Evolutionary conservation across 2,329 filamentous ascomycete genomes (phyloP).

Genomic region (Thielaviopsis musarum): DNA sequence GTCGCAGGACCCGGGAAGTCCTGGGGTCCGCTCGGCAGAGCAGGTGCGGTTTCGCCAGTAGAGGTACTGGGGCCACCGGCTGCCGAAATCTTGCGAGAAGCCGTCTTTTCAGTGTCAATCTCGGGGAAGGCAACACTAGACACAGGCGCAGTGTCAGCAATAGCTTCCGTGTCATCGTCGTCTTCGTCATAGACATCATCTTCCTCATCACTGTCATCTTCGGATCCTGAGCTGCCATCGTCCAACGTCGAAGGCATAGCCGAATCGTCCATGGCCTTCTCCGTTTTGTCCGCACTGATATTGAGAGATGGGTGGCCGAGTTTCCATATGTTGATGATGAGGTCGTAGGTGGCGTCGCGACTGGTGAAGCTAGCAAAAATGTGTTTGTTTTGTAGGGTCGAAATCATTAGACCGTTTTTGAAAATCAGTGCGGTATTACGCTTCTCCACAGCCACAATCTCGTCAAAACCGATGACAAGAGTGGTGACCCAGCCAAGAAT

Average conservation of each 20-base stretch:
- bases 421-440: slow-evolving; percentile 89
- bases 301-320: slow-evolving; percentile 83
- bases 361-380: slow-evolving; percentile 91
- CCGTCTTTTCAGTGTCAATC: slow-evolving; percentile 41
- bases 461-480: slow-evolving; percentile 93
- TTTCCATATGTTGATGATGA: slow-evolving; percentile 97
- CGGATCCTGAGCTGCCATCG: slow-evolving; percentile 39
- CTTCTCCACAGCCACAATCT: slow-evolving; percentile 93
- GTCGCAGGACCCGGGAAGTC: slow-evolving; percentile 76
- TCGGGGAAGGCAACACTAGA: slow-evolving; percentile 21
- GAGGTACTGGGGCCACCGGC: slow-evolving; percentile 9
- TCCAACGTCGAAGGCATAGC: slow-evolving; percentile 6
- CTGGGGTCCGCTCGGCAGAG: slow-evolving; percentile 24
- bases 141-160: slow-evolving; percentile 16
- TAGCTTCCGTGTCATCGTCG: slow-evolving; percentile 50
- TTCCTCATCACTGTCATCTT: slow-evolving; percentile 46
- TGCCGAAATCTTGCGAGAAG: slow-evolving; percentile 57
- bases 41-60: slow-evolving; percentile 24
- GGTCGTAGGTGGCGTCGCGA: slow-evolving; percentile 86
- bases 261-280: slow-evolving; percentile 48
- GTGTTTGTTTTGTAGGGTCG: slow-evolving; percentile 87
- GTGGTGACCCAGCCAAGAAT: slow-evolving; percentile 98
- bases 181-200: slow-evolving; percentile 67
- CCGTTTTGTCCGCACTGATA: slow-evolving; percentile 86
- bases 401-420: slow-evolving; percentile 93